phyloP scores from a whole-genome alignment of 1,139 yeast genomes.

The Wickerhamomyces sp. region DNA sequence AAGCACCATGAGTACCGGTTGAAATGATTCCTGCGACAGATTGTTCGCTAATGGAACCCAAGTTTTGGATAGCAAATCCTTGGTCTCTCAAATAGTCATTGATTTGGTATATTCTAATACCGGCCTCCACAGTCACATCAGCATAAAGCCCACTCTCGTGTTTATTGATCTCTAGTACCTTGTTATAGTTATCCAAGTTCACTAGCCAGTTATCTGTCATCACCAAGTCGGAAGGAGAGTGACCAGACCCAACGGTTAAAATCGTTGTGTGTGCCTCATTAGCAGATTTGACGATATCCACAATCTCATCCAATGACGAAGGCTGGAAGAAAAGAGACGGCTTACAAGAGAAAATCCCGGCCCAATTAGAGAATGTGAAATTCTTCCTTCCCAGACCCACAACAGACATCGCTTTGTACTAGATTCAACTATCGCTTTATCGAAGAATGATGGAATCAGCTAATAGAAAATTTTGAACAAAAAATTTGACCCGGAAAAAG shows the following conservation, averaged over 20 bases:
- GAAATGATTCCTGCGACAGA: constrained; percentile 91
- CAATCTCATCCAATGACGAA: constrained; percentile 54
- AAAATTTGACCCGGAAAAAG: too few relatives aligned
- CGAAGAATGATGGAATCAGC: neutral
- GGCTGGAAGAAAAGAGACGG: constrained; percentile 86
- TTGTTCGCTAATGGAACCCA: constrained; percentile 94
- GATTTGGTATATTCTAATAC: constrained; percentile 75
- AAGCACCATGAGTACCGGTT: constrained; percentile 96
- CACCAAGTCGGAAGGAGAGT: constrained; percentile 89
- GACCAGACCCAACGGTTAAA: constrained; percentile 90
- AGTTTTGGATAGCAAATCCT: constrained; percentile 79
- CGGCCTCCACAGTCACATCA: constrained; percentile 92
- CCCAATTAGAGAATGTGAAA: constrained; percentile 66
- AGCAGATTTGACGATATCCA: constrained; percentile 63
- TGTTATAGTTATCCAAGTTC: constrained; percentile 72
- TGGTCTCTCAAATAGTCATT: constrained; percentile 59
- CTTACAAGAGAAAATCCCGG: constrained; percentile 74
- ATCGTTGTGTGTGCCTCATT: constrained; percentile 55
- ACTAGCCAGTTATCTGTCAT: constrained; percentile 88
- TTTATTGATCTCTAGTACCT: constrained; percentile 41
- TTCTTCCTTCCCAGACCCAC: constrained; percentile 24
- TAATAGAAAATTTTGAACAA: too few relatives aligned
- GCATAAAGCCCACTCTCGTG: constrained; percentile 58
- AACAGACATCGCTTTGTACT: constrained; percentile 7
- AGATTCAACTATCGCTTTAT: too few relatives aligned